Base-by-base conservation (phyloP, 2,329 filamentous ascomycete species). In the Fulvia fulva region DNA sequence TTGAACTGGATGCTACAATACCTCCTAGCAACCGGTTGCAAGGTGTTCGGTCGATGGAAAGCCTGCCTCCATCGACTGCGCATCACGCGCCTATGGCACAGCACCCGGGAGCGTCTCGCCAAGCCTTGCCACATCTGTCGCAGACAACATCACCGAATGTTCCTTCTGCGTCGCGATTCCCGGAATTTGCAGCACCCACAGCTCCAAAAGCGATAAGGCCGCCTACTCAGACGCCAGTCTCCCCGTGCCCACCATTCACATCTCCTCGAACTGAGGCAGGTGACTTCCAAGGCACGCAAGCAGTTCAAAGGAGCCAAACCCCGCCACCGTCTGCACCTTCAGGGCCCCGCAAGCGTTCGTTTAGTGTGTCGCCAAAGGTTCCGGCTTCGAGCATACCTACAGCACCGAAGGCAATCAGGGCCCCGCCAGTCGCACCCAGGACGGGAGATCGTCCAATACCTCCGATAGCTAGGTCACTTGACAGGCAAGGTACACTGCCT, bases 301-400 rank as follows among this genome's bases (percentile, higher is more conserved):
- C 41, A 3, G 41, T 53, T 6, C 43, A 54, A 28, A 50, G 63
- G 32, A 61, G 58, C n/a, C 56, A 63, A 22, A 69, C 68, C 41
- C 68, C 69, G 8, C 70, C 70, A 19, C 66, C 65, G 3, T 61
- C 63, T 23, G 69, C 69, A n/a, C 70, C 70, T 14, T 67, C 65
- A n/a, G 70, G 69, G 5, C 70, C 70, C 21, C 66, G 70, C 12
- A 68, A 67, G 45, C 60, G 63, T 21, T 67, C 71, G 8, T 71
- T 67, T 62, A 73, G 70, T 56, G 68, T 71, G 12, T 74, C 72
- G 9, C 71, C 72, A 6, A 68, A 72, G 49, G 64, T 70, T 23
- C 60, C 68, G 2, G 63, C 62, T 41, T 65, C 68, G 9, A 64
- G 57, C 6, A 66, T 74, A 21, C 73, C 73, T 3, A 75, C 73